Evolutionary conservation across 23 red algal species (phyloP).

Genomic region (Gracilaria gracilis): DNA sequence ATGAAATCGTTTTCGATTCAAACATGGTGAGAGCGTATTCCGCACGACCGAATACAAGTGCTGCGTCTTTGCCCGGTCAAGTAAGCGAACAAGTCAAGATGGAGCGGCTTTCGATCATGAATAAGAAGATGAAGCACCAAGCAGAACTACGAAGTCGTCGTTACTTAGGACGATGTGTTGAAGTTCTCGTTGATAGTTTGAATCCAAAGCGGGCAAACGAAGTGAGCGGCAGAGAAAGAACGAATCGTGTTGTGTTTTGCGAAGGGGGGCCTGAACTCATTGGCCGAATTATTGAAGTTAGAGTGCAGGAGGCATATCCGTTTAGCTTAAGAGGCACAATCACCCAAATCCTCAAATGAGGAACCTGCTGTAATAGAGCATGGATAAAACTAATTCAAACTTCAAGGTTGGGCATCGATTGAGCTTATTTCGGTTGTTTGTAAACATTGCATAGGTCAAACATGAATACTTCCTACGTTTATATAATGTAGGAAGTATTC

Average conservation of each 20-base stretch:
- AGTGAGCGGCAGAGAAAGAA: slow-evolving; percentile 73
- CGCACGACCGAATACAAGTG: slow-evolving; percentile 84
- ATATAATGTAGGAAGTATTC: no score
- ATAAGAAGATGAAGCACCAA: slow-evolving; percentile 68
- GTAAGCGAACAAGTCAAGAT: slow-evolving; percentile 76
- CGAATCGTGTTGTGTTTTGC: slow-evolving; percentile 80
- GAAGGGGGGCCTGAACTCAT: slow-evolving; percentile 37
- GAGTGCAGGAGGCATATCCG: slow-evolving; percentile 68
- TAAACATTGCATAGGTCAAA: no score
- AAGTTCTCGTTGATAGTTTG: slow-evolving; percentile 84
- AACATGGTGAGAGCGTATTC: slow-evolving; percentile 94
- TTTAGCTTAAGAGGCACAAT: slow-evolving; percentile 67
- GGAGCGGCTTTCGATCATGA: slow-evolving; percentile 79
- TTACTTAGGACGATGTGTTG: slow-evolving; percentile 78
- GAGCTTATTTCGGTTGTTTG: no score
- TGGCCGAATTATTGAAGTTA: slow-evolving; percentile 67
- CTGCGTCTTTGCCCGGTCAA: slow-evolving; percentile 71
- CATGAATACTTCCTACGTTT: no score
- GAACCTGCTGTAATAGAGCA: background rate
- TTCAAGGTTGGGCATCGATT: no score
- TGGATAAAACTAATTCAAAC: background rate
- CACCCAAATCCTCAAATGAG: slow-evolving; percentile 1
- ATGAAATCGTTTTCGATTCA: slow-evolving; percentile 81
- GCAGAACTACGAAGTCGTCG: slow-evolving; percentile 67
- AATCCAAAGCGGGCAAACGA: slow-evolving; percentile 62